phyloP scores from a whole-genome alignment of 148 eudicot genomes.

The Chenopodium suecicum region DNA sequence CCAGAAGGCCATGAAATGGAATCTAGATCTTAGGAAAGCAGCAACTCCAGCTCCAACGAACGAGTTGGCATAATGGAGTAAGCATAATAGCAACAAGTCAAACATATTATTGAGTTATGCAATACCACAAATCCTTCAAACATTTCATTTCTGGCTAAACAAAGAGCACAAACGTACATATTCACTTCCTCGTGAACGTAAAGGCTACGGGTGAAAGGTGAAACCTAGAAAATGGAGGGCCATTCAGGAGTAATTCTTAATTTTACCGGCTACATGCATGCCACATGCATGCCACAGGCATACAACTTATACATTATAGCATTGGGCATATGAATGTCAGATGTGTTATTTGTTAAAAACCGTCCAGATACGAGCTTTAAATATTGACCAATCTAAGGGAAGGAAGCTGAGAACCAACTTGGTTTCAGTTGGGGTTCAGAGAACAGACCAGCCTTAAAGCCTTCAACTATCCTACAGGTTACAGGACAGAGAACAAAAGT shows the following conservation, averaged over 20 bases:
- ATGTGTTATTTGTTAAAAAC: background rate
- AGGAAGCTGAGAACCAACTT: background rate
- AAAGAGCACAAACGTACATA: background rate
- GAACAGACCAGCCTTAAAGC: background rate
- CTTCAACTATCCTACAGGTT: background rate
- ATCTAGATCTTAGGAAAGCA: background rate
- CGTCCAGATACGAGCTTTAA: background rate
- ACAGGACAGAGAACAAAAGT: background rate
- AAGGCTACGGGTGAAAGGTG: background rate
- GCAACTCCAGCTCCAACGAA: background rate
- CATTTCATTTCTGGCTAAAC: background rate
- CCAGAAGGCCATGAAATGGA: background rate
- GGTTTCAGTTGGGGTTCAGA: background rate
- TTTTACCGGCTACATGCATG: background rate
- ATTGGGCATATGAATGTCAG: background rate
- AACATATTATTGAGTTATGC: no score
- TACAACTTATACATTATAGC: background rate
- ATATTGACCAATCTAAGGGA: background rate
- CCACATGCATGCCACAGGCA: background rate
- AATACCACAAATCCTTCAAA: background rate
- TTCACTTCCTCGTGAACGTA: background rate
- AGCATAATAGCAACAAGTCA: background rate
- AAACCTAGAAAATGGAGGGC: background rate
- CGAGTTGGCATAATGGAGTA: background rate
- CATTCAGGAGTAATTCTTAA: background rate